phyloP scores from a whole-genome alignment of 2,329 filamentous ascomycete species.

The Tolypocladium endophyticum region DNA sequence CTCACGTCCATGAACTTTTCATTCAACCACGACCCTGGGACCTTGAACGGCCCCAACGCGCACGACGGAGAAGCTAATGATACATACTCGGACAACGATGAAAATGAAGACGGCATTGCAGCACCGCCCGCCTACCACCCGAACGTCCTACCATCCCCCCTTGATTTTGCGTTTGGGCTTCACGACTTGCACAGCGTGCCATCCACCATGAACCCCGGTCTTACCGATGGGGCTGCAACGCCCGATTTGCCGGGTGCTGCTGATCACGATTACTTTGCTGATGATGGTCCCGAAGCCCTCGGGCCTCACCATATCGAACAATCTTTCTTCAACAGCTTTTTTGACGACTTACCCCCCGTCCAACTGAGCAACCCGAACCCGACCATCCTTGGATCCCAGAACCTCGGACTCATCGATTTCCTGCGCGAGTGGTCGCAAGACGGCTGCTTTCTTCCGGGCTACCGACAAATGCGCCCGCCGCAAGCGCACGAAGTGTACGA shows the following conservation, averaged over 20 bases:
- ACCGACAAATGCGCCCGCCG: conserved; percentile 12
- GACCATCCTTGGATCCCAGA: conserved; percentile 33
- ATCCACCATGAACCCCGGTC: background rate
- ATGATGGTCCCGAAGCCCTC: background rate
- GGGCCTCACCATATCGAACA: background rate
- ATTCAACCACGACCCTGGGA: conserved; percentile 1
- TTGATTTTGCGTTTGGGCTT: background rate
- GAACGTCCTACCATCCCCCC: background rate
- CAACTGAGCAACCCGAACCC: conserved; percentile 22
- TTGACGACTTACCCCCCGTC: conserved; percentile 6
- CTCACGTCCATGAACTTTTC: background rate
- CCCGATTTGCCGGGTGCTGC: background rate
- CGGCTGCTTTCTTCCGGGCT: conserved; percentile 13
- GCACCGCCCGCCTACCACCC: background rate
- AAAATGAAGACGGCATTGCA: background rate
- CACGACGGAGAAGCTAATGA: background rate
- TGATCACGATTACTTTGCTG: background rate
- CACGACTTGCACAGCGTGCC: background rate
- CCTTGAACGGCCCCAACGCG: background rate
- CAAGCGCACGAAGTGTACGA: conserved; percentile 20
- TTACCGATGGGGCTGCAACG: background rate
- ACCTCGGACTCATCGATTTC: conserved; percentile 39
- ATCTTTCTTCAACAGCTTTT: background rate
- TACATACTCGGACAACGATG: background rate
- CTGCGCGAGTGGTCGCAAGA: conserved; percentile 36